phyloP scores from a whole-genome alignment of 352 stramenopile species.

The Pythium apleroticum region DNA sequence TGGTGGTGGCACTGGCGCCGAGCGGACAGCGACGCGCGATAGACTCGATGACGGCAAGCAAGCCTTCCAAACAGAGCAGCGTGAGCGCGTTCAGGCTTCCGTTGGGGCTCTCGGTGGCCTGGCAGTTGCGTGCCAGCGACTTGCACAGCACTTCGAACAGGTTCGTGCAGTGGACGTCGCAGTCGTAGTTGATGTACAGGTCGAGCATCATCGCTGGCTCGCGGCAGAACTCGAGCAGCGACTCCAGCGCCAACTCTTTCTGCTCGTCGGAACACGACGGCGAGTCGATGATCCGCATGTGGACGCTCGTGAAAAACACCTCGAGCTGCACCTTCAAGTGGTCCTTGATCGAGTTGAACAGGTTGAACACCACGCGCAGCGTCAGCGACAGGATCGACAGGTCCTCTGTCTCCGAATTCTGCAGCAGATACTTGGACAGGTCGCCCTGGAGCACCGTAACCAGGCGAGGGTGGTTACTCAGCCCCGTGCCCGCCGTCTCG shows the following conservation, averaged over 20 bases:
- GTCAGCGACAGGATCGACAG: conserved; percentile 90
- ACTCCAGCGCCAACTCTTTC: conserved; percentile 91
- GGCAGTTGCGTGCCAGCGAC: conserved; percentile 88
- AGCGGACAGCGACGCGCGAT: conserved; percentile 87
- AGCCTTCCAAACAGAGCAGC: conserved; percentile 67
- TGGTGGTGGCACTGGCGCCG: conserved; percentile 24
- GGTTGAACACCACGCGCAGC: conserved; percentile 98
- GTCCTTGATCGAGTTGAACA: conserved; percentile 99
- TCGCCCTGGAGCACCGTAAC: conserved; percentile 93
- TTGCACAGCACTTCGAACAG: conserved; percentile 97
- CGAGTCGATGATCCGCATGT: conserved; percentile 93
- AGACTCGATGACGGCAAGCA: conserved; percentile 95
- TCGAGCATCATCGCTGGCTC: conserved; percentile 98
- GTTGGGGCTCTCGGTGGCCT: conserved; percentile 65
- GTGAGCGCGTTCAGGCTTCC: conserved; percentile 68
- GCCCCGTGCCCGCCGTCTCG: conserved; percentile 89
- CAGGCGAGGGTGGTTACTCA: conserved; percentile 72
- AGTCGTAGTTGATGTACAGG: conserved; percentile 99
- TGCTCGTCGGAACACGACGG: conserved; percentile 82
- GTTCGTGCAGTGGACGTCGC: conserved; percentile 98
- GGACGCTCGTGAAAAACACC: conserved; percentile 98
- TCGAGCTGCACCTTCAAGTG: conserved; percentile 99
- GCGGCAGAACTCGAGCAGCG: conserved; percentile 96
- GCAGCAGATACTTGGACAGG: conserved; percentile 96
- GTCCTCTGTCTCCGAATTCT: conserved; percentile 95